Conservation (phyloP, 305 asterid genomes). For the Solanum aculeatissimum region DNA sequence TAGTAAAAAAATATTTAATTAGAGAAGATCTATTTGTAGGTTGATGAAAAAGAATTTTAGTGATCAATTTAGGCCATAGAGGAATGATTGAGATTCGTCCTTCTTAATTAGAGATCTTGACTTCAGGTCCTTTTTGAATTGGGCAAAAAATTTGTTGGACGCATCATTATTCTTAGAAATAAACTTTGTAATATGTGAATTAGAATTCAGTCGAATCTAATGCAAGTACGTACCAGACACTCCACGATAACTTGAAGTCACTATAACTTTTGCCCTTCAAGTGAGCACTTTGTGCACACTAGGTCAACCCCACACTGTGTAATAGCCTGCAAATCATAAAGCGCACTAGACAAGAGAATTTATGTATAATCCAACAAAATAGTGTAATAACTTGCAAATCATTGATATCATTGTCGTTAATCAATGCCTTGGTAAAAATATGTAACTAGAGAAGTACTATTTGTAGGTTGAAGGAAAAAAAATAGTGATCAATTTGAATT, state of each 20-base stretch:
- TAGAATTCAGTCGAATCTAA: fast-evolving
- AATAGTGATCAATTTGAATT: background rate
- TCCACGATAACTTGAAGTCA: no score
- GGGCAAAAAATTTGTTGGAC: background rate
- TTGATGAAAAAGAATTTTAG: background rate
- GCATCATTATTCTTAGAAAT: fast-evolving
- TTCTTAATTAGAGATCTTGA: background rate
- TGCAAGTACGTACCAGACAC: background rate
- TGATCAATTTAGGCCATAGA: background rate
- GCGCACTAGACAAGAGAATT: no score
- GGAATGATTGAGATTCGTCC: fast-evolving
- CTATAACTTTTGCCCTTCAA: no score
- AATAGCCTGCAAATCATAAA: no score
- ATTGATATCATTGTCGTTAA: background rate
- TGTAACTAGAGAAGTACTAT: background rate
- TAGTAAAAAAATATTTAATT: background rate
- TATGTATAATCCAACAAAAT: no score
- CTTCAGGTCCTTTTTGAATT: background rate
- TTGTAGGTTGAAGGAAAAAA: background rate
- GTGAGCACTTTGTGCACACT: no score
- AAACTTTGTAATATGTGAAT: background rate
- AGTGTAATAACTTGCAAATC: no score
- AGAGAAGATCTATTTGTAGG: background rate
- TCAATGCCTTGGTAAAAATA: background rate
- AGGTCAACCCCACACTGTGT: no score